Evolutionary conservation across 495 filamentous ascomycete genomes (phyloP).

Genomic region (Penicillium paxilli): DNA sequence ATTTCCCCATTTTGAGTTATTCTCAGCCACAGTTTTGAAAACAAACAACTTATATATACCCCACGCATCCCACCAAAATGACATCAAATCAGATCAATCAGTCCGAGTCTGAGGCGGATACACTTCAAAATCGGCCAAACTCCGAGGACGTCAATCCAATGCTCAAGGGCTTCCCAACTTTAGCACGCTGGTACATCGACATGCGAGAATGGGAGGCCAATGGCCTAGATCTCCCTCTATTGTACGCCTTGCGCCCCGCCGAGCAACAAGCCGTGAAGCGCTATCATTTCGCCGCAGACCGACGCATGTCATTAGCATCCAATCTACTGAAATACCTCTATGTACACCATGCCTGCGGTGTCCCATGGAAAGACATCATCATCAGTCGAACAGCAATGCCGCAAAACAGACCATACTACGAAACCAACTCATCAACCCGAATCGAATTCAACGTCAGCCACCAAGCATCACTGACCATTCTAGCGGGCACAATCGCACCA

Average conservation of each 20-base stretch:
- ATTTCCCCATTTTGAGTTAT: not conserved
- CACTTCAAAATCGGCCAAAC: not conserved
- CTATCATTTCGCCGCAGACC: slow-evolving; percentile 41
- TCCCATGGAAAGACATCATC: slow-evolving; percentile 65
- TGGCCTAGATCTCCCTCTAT: slow-evolving; percentile 34
- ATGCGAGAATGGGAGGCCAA: slow-evolving; percentile 34
- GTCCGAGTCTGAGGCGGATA: too few relatives aligned
- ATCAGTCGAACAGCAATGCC: slow-evolving; percentile 62
- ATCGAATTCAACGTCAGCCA: slow-evolving; percentile 89
- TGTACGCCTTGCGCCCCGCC: slow-evolving; percentile 32
- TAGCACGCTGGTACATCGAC: slow-evolving; percentile 47
- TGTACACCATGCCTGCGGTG: slow-evolving; percentile 58
- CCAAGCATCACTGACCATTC: slow-evolving; percentile 74
- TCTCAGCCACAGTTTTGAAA: too few relatives aligned
- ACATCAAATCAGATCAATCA: slow-evolving; percentile 11
- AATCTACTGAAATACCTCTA: slow-evolving; percentile 77
- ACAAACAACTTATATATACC: not conserved
- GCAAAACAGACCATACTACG: slow-evolving; percentile 63
- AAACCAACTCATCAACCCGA: slow-evolving; percentile 31
- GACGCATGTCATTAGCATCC: slow-evolving; percentile 63
- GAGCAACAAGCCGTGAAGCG: slow-evolving; percentile 38
- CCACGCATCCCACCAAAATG: slow-evolving; percentile 5
- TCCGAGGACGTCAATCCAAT: not conserved
- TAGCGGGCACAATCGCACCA: slow-evolving; percentile 50
- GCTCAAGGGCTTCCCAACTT: slow-evolving; percentile 14